phyloP scores from a whole-genome alignment of 306 rosid genomes.

The Vigna trinervia region DNA sequence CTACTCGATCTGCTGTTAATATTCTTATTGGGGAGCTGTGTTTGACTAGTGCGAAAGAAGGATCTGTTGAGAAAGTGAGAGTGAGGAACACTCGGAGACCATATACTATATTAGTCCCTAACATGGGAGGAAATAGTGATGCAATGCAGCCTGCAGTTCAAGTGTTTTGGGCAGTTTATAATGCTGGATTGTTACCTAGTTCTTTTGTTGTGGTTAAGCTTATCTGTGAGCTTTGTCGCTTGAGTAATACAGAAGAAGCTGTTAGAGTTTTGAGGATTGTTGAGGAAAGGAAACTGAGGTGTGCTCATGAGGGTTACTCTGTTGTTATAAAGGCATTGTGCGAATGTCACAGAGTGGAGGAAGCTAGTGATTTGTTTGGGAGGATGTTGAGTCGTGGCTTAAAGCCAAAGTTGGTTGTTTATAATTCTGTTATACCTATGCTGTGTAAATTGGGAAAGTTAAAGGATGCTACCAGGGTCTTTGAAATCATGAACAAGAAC shows the following conservation, averaged over 20 bases:
- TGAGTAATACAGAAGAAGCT: conserved; percentile 65
- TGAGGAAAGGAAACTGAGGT: conserved; percentile 60
- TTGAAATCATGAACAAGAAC: conserved; percentile 67
- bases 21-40: conserved; percentile 69
- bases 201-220: conserved; percentile 65
- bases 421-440: conserved; percentile 66
- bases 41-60: conserved; percentile 66
- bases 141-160: conserved; percentile 66
- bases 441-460: conserved; percentile 68
- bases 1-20: conserved; percentile 71
- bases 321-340: conserved; percentile 64
- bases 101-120: conserved; percentile 67
- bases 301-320: conserved; percentile 59
- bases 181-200: conserved; percentile 64
- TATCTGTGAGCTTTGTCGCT: conserved; percentile 64
- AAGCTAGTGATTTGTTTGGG: conserved; percentile 58
- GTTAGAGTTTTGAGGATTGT: conserved; percentile 55
- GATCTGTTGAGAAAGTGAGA: conserved; percentile 64
- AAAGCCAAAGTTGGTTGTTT: conserved; percentile 66
- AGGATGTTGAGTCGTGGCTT: conserved; percentile 61
- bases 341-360: conserved; percentile 51
- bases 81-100: conserved; percentile 57
- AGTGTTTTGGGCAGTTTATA: conserved; percentile 62
- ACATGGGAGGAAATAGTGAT: conserved; percentile 54
- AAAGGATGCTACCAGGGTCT: conserved; percentile 60